A percentile compares a stretch with the other conserved stretches of the same genome.
These are phyloP conservation scores for Hemerocallis citrina DNA, from an alignment of 106 monocot genomes.

Conservation along the genomic window DNA sequence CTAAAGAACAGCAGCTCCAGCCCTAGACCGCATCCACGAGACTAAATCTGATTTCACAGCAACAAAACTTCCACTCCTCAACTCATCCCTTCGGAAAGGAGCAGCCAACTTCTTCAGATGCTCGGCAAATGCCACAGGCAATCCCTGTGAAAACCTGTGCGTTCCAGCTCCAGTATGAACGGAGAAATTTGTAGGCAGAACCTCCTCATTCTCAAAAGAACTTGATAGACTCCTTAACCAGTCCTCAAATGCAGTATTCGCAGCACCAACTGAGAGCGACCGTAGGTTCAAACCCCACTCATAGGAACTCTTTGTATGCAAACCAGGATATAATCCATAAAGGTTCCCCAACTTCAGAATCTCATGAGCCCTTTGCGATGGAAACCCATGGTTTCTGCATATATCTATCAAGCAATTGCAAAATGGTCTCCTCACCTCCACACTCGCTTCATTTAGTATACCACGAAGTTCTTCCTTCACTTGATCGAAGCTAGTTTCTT, in stretches of 20 bases:
- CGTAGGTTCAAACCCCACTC: conserved; percentile 81
- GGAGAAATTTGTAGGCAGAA: conserved; percentile 47
- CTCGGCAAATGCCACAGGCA: conserved; percentile 34
- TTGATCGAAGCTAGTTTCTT: conserved; percentile 22
- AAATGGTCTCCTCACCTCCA: conserved; percentile 60
- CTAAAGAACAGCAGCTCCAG: conserved; percentile 12
- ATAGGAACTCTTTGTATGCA: conserved; percentile 26
- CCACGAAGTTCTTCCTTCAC: conserved; percentile 31
- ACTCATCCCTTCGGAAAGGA: conserved; percentile 48
- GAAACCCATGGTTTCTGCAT: conserved; percentile 48
- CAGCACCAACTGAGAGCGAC: conserved; percentile 80
- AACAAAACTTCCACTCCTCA: conserved; percentile 52
- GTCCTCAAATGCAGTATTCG: conserved; percentile 68
- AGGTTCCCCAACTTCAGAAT: conserved; percentile 53
- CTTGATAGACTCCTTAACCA: conserved; percentile 49
- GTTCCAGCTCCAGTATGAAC: conserved; percentile 62
- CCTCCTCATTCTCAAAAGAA: conserved; percentile 22
- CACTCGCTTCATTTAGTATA: conserved; percentile 37
- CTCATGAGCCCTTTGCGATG: conserved; percentile 38
- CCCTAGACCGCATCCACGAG: conserved; percentile 42
- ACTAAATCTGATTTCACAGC: conserved; percentile 49
- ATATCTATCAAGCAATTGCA: conserved; percentile 98
- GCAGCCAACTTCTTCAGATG: conserved; percentile 43
- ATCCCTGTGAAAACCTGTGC: conserved; percentile 68
- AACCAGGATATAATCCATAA: conserved; percentile 59